Evolutionary conservation across 805 yeast genomes (phyloP), one percentile per base, ranked within the genome.

Genomic region (Schwanniomyces pseudopolymorphus): DNA sequence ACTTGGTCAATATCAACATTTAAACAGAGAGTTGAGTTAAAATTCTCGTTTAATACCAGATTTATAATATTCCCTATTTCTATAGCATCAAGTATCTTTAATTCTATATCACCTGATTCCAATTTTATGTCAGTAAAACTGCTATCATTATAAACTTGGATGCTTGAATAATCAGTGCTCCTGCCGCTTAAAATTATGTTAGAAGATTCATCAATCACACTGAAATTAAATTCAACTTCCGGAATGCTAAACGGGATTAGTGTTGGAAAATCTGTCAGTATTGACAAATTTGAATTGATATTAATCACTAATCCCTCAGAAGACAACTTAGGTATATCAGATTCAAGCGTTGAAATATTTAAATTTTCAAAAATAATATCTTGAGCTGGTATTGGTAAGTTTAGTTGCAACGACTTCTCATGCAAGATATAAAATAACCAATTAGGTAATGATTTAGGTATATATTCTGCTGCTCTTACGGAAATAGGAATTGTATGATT

Each of bases 371-470:
- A 9, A n/a, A 16, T n/a, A n/a, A 22, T 24, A 10, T 40, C 41
- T 14, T 43, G 21, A 26, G 21, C 28, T 1, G 64, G 61, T 25
- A 61, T 42, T 2, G 31, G 40, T 2, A 60, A 35, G 16, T 43
- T 42, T n/a, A 59, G 16, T 28, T 50, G 48, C 31, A 50, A 48
- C 5, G 46, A 39, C 8, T 51, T 43, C 13, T 44, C 40, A 19
- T 44, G 49, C 9, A 66, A 44, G 0, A 59, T 33, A 25, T 57
- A 49, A 39, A 46, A 48, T 28, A 65, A 45, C 71, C 71, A 67
- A 10, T 44, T 36, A 1, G 69, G 69, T 20, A 66, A 43, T 1
- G 33, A n/a, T 33, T 31, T 25, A 3, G 19, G 17, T 27, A 53
- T 52, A 2, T 24, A 7, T n/a, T 51, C 33, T 10, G 58, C 45